phyloP scores from a whole-genome alignment of 2,329 filamentous ascomycete species.

The Celoporthe dispersa region DNA sequence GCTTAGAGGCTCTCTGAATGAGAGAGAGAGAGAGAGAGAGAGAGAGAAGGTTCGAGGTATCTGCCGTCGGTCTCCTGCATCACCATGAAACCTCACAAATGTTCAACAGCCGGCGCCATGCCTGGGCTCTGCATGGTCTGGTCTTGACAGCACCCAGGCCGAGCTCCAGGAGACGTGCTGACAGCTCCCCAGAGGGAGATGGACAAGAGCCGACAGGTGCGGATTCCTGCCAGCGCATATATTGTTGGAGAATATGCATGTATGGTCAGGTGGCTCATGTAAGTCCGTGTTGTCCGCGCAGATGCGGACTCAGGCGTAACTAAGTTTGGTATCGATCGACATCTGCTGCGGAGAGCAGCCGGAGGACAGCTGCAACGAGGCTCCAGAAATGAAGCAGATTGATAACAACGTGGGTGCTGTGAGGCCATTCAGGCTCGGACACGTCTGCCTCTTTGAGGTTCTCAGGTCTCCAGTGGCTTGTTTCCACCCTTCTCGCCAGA shows the following conservation, averaged over 20 bases:
- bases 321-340: neutral
- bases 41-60: neutral
- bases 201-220: neutral
- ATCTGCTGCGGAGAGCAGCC: neutral
- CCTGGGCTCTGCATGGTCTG: neutral
- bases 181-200: neutral
- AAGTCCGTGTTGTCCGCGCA: neutral
- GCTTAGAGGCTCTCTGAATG: too few species aligned
- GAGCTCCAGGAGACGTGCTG: neutral
- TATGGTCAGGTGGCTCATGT: neutral
- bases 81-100: neutral
- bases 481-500: neutral
- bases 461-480: neutral
- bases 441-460: neutral
- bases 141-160: neutral
- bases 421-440: conserved; percentile 1
- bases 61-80: neutral
- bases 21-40: too few species aligned
- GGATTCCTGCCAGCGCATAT: neutral
- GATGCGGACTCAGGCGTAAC: neutral
- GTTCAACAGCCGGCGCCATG: neutral
- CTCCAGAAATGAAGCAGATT: neutral
- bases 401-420: neutral
- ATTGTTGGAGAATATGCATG: neutral
- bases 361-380: too few species aligned